A percentile compares a stretch with the other conserved stretches of the same genome.
Conservation (phyloP, 2,329 filamentous ascomycete genomes). For the Seiridium unicorne region DNA sequence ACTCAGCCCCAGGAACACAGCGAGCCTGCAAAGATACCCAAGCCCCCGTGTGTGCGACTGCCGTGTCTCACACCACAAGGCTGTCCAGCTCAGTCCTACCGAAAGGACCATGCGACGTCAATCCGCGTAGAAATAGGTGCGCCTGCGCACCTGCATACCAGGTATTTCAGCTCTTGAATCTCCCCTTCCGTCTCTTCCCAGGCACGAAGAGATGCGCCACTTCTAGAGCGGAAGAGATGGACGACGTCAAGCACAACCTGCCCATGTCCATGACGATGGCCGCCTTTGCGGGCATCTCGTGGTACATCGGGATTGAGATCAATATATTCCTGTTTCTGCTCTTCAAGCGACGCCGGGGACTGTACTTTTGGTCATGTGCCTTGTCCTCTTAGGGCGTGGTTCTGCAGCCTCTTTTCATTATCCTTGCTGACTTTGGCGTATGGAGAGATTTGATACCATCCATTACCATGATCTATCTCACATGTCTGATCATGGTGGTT, state of each 20-base stretch:
- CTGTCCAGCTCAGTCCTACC: no score
- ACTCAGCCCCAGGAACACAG: no score
- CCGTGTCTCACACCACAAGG: no score
- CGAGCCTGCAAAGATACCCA: no score
- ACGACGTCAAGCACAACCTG: background rate
- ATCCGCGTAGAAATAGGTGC: no score
- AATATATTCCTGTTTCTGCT: conserved; percentile 26
- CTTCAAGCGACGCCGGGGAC: conserved; percentile 27
- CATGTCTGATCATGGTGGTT: conserved; percentile 30
- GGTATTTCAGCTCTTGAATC: no score
- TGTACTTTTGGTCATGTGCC: conserved; percentile 31
- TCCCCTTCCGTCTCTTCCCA: no score
- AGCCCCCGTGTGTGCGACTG: no score
- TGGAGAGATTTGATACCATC: conserved; percentile 23
- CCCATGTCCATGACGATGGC: conserved; percentile 1
- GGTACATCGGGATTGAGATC: conserved; percentile 19
- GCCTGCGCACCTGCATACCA: no score
- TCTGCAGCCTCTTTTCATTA: conserved; percentile 27
- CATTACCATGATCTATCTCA: conserved; percentile 26
- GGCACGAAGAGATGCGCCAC: no score
- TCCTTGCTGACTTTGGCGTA: conserved; percentile 28
- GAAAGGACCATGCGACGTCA: no score
- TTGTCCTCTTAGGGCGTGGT: conserved; percentile 27
- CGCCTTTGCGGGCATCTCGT: background rate
- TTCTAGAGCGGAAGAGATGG: background rate